Evolutionary conservation across 805 yeast species (phyloP), one percentile per base, ranked within the genome.

Genomic region (Dipodascus albidus): DNA sequence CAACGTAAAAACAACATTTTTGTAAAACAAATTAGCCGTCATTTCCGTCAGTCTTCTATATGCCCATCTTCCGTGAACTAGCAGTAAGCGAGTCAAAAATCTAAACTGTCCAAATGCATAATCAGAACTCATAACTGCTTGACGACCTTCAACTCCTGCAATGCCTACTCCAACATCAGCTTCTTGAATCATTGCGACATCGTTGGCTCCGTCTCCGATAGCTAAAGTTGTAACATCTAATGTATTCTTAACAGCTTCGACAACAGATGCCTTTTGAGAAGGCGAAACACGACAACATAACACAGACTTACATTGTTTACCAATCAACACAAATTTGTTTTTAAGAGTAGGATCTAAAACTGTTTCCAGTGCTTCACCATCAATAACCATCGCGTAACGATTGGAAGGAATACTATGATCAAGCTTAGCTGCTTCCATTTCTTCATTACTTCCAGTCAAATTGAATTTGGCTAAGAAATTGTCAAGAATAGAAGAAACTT

Each of bases 101-200:
- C 88, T 68, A 71, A 85, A 85, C 65, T 86, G 91, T 2, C 90
- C 95, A 62, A 85, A 72, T 1, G 89, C 91, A 66, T 84, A 86
- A 69, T 85, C 95, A 0, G 91, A 81, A 0, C 88, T 81, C 95
- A 85, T 85, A 3, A 81, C 93, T 1, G 95, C 95, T 62, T 85
- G 91, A 49, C 95, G 69, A 53, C 95, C 95, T 68, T 85, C 95
- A 62, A 83, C 91, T 58, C 95, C 95, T 2, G 90, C 91, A 61
- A 85, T 86, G 57, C 95, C 95, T 41, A 85, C 81, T 55, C 95
- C 95, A 21, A 85, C 82, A 65, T 86, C 82, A 2, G 95, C 91
- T 27, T 86, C 84, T 63, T 86, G 95, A 57, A 85, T 86, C 95
- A 85, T 85, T 8, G 95, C 87, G 48, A 85, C 95, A 67, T 85